These are phyloP conservation scores for Rubroboletus satanas DNA, from an alignment of 768 basidiomycete genomes.

Conservation along the genomic window DNA sequence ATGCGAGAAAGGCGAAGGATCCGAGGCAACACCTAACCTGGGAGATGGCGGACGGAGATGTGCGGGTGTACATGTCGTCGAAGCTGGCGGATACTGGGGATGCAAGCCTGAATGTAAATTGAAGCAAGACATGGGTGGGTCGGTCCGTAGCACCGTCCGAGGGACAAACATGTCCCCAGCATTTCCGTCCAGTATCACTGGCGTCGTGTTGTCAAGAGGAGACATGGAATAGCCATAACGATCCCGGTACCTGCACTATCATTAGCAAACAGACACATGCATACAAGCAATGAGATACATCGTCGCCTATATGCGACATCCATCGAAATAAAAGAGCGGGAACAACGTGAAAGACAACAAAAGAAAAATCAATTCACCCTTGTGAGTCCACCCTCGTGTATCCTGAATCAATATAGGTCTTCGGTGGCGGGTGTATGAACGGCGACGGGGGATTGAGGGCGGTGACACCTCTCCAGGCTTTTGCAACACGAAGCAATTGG, in stretches of 20 bases:
- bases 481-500: conserved; percentile 54
- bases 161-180: conserved; percentile 17
- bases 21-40: conserved; percentile 22
- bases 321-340: neutral
- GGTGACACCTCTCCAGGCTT: conserved; percentile 65
- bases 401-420: conserved; percentile 17
- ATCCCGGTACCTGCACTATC: conserved; percentile 24
- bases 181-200: conserved; percentile 33
- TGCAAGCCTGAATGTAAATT: neutral
- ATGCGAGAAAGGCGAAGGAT: conserved; percentile 18
- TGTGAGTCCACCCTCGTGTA: conserved; percentile 25
- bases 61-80: conserved; percentile 17
- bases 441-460: conserved; percentile 40
- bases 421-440: conserved; percentile 19
- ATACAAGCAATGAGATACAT: conserved; percentile 9
- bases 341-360: neutral
- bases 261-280: conserved; percentile 16
- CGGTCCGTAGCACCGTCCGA: conserved; percentile 23
- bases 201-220: conserved; percentile 31
- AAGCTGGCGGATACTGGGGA: conserved; percentile 5
- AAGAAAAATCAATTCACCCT: conserved; percentile 22
- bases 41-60: conserved; percentile 31
- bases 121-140: conserved; percentile 10
- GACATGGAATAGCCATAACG: conserved; percentile 27
- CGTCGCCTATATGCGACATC: conserved; percentile 15